Evolutionary conservation across 2,329 filamentous ascomycete species (phyloP), one percentile per base, ranked within the genome.

Genomic region (Aspergillus ustus): DNA sequence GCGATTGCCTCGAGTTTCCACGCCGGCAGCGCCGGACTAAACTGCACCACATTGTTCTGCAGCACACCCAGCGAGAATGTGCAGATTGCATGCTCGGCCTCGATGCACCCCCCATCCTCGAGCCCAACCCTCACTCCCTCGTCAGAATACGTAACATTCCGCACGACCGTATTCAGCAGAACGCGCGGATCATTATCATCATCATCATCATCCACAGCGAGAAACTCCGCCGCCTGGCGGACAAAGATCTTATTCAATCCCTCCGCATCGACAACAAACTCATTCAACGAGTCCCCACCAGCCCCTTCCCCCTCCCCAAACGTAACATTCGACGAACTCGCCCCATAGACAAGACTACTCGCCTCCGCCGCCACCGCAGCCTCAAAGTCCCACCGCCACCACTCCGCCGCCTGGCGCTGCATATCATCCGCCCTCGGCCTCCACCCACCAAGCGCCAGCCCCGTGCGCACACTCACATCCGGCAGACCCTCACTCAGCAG

Each of bases 11-110:
- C 81, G 17, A 83, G 77, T 73, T 91, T 91, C 88, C 88, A 91
- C 6, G 74, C 73, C 0, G 89, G 89, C 0, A 91, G 78, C 7
- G 76, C 68, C 0, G 89, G 89, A 7, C 78, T 72, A 69, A 91
- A 91, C 0, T 75, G 73, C 3, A 91, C 82, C 0, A 77, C 81
- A 2, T 86, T 81, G 60, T 86, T 84, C 70, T 91, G 88, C 0
- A 91, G 76, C 0, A 91, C 88, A 1, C 89, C 89, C 0, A 91
- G 73, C 0, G 87, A 89, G 72, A 91, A 90, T 0, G 88, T 91
- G 64, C 82, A 83, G 62, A 91, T 84, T 1, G 87, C 88, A 63
- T 88, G 87, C 2, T 83, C 82, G 1, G 87, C 87, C 46, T 81
- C 71, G 13, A 89, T 77, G 63, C 87, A 89, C 1, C 19, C 19